These are phyloP conservation scores for Kwoniella heveanensis DNA, from an alignment of 768 basidiomycete species.

Conservation along the genomic window DNA sequence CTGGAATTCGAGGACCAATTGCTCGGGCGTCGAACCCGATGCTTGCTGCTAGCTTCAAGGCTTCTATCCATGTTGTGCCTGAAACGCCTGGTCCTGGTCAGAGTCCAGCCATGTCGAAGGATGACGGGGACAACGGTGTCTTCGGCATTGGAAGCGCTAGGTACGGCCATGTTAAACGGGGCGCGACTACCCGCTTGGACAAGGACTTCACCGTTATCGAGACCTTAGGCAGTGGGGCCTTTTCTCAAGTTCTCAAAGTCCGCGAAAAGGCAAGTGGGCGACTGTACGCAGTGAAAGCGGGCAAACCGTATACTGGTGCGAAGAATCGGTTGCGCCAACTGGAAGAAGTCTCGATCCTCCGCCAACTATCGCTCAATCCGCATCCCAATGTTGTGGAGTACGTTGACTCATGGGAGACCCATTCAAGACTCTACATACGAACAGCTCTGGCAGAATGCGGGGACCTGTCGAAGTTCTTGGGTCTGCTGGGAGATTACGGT, in stretches of 20 bases:
- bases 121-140: neutral
- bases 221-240: conserved; percentile 85
- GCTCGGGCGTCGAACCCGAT: conserved; percentile 53
- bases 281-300: conserved; percentile 85
- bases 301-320: conserved; percentile 78
- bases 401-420: conserved; percentile 95
- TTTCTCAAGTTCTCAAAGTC: conserved; percentile 85
- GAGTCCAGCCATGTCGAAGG: neutral
- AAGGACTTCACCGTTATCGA: conserved; percentile 77
- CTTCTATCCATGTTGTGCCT: conserved; percentile 12
- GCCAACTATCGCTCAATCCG: conserved; percentile 63
- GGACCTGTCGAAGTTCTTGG: conserved; percentile 85
- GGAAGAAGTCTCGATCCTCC: conserved; percentile 91
- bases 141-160: neutral
- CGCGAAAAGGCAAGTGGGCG: conserved; percentile 44
- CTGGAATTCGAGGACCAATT: conserved; percentile 31
- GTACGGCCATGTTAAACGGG: neutral
- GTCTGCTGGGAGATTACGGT: conserved; percentile 81
- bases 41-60: conserved; percentile 46
- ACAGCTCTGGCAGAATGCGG: conserved; percentile 89
- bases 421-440: conserved; percentile 81
- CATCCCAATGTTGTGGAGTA: conserved; percentile 78
- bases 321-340: conserved; percentile 86
- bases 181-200: conserved; percentile 61
- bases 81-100: conserved; percentile 15